Percentiles rank a stretch among this genome's conserved stretches.
Evolutionary conservation across 202 grass and related monocot genomes (phyloP).

Genomic region (Panicum hallii): DNA sequence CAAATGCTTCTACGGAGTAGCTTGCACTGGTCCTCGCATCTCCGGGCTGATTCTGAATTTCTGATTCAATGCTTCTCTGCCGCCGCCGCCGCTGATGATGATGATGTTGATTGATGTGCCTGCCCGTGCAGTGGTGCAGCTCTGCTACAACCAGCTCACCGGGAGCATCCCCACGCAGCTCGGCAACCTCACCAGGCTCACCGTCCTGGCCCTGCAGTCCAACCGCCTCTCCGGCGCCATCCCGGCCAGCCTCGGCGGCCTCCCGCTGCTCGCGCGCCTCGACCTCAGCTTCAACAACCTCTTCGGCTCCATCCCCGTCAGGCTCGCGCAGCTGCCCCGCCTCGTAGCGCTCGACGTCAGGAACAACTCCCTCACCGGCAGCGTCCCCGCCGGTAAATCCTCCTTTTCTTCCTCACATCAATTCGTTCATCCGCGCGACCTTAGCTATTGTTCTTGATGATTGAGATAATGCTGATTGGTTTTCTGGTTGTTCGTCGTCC

Average conservation of each 20-base stretch:
- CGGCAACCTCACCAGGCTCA: constrained; percentile 68
- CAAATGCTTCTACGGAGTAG: not conserved
- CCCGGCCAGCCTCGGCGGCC: constrained; percentile 83
- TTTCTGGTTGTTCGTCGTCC: not conserved
- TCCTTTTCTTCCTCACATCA: not conserved
- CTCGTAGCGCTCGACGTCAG: constrained; percentile 74
- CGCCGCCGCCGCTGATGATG: not conserved
- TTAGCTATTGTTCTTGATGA: not conserved
- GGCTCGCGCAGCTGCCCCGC: constrained; percentile 62
- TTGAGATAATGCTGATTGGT: not conserved
- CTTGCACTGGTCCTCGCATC: not conserved
- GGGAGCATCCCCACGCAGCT: constrained; percentile 90
- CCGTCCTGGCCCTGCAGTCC: constrained; percentile 81
- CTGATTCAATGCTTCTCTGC: constrained; percentile 24
- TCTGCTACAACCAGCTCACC: constrained; percentile 92
- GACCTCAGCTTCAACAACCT: constrained; percentile 85
- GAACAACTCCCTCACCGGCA: constrained; percentile 96
- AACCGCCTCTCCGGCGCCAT: constrained; percentile 84
- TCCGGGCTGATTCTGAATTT: not conserved
- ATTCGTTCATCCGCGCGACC: not conserved
- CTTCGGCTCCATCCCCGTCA: constrained; percentile 85
- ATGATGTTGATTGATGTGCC: not conserved
- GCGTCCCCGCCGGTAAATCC: constrained; percentile 74
- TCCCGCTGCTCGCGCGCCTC: constrained; percentile 68
- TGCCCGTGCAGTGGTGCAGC: constrained; percentile 70